Percentiles rank a stretch among this genome's conserved stretches.
Evolutionary conservation across 2,329 filamentous ascomycete genomes (phyloP).

Genomic region (Lojkania enalia): DNA sequence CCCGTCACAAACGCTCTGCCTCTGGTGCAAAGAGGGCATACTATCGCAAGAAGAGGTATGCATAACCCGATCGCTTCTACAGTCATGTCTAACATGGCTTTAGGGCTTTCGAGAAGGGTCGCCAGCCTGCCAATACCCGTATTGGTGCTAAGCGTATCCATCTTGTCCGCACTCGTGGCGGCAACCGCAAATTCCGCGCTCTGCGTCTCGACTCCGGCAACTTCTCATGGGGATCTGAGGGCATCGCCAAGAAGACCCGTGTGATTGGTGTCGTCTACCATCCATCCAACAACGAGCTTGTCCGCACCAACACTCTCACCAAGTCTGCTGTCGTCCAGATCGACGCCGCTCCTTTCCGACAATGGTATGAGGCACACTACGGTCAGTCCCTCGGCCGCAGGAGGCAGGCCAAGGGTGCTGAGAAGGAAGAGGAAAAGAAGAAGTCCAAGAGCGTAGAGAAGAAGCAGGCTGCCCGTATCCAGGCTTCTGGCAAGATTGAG

Average conservation of each 20-base stretch:
- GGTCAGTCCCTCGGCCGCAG: slow-evolving; percentile 84
- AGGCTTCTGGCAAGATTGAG: slow-evolving; percentile 90
- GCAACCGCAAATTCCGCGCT: slow-evolving; percentile 99
- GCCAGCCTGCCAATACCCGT: slow-evolving; percentile 99
- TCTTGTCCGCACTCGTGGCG: slow-evolving; percentile 94
- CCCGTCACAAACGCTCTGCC: slow-evolving; percentile 99
- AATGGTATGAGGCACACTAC: slow-evolving; percentile 99
- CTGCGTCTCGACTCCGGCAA: slow-evolving; percentile 98
- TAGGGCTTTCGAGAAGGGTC: slow-evolving; percentile 99
- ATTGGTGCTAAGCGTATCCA: slow-evolving; percentile 97
- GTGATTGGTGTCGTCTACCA: slow-evolving; percentile 98
- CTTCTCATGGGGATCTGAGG: slow-evolving; percentile 99
- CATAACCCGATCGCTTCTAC: slow-evolving; percentile 65
- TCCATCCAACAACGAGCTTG: slow-evolving; percentile 99
- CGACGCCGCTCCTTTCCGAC: slow-evolving; percentile 97
- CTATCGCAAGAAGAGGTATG: slow-evolving; percentile 63
- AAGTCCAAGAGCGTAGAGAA: slow-evolving; percentile 95
- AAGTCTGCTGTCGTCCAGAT: slow-evolving; percentile 98
- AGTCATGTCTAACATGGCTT: slow-evolving; percentile 65
- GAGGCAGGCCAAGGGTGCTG: slow-evolving; percentile 80
- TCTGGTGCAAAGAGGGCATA: slow-evolving; percentile 84
- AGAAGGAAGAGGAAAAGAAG: slow-evolving; percentile 81
- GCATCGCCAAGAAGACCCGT: slow-evolving; percentile 97
- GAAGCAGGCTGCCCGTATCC: slow-evolving; percentile 90
- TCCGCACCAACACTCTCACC: slow-evolving; percentile 99